phyloP scores from a whole-genome alignment of 805 yeast species.

The Suhomyces emberorum region DNA sequence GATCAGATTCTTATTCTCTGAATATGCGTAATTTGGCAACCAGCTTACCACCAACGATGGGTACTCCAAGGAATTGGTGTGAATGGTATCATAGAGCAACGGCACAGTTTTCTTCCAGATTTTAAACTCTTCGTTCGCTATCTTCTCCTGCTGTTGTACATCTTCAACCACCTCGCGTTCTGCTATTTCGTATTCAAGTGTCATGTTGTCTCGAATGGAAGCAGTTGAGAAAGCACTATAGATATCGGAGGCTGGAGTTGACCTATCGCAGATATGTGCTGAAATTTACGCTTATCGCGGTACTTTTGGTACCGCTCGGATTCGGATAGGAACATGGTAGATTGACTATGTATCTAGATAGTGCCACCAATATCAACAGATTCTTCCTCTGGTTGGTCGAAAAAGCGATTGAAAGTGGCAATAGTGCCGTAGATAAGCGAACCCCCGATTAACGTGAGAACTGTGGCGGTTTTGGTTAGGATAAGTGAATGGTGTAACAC shows the following conservation, averaged over 20 bases:
- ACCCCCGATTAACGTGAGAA: conserved; percentile 85
- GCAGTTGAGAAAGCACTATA: too few species aligned
- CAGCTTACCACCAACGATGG: conserved; percentile 73
- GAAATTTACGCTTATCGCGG: conserved; percentile 3
- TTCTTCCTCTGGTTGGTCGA: conserved; percentile 44
- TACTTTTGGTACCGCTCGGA: too few species aligned
- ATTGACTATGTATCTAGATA: conserved; percentile 16
- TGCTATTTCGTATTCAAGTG: conserved; percentile 10
- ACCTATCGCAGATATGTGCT: conserved; percentile 1
- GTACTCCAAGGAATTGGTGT: conserved; percentile 64
- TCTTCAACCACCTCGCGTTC: conserved; percentile 38
- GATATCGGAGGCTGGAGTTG: too few species aligned
- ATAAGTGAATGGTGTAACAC: conserved; percentile 73
- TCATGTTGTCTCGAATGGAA: too few species aligned
- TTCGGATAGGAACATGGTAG: too few species aligned
- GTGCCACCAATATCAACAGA: conserved; percentile 21
- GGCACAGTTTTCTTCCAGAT: conserved; percentile 87
- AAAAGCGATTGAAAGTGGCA: conserved; percentile 75
- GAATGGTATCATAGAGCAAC: conserved; percentile 66
- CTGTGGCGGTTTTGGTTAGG: conserved; percentile 65
- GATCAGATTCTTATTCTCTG: conserved; percentile 28
- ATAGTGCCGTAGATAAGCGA: conserved; percentile 76
- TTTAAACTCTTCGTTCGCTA: conserved; percentile 70
- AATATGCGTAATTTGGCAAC: conserved; percentile 46
- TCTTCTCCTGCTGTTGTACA: conserved; percentile 57